phyloP scores from a whole-genome alignment of 345 rosid species.

The Eucalyptus erythrocorys region DNA sequence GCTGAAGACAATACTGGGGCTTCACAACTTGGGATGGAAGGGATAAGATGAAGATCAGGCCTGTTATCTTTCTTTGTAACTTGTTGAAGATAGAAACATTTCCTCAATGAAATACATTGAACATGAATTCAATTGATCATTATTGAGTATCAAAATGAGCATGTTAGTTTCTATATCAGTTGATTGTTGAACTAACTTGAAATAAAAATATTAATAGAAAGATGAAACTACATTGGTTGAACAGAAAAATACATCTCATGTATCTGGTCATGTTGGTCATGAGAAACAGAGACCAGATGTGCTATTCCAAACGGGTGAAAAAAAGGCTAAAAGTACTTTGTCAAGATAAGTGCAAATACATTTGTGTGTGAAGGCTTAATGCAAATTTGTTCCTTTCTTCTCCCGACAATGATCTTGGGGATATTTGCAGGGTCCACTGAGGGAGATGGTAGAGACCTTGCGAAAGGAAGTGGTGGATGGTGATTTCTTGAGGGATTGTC shows the following conservation, averaged over 20 bases:
- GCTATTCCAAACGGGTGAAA: not conserved
- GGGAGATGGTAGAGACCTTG: conserved; percentile 49
- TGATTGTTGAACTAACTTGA: not conserved
- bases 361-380: not conserved
- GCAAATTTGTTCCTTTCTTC: not conserved
- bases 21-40: not conserved
- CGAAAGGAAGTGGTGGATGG: conserved; percentile 55
- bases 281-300: not conserved
- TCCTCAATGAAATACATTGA: not conserved
- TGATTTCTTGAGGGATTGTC: conserved; percentile 58
- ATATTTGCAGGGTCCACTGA: conserved; percentile 42
- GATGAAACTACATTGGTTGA: not conserved
- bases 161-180: not conserved
- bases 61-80: not conserved
- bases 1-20: not conserved
- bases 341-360: not conserved
- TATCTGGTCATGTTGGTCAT: not conserved
- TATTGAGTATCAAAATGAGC: not conserved
- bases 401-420: not conserved
- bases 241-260: not conserved
- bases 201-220: not conserved
- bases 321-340: not conserved
- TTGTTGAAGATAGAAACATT: not conserved
- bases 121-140: not conserved
- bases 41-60: not conserved